Percentiles rank a stretch among this genome's conserved stretches.
Conservation (phyloP, 192 early-diverging fungal genomes). For the Podochytrium sp. region DNA sequence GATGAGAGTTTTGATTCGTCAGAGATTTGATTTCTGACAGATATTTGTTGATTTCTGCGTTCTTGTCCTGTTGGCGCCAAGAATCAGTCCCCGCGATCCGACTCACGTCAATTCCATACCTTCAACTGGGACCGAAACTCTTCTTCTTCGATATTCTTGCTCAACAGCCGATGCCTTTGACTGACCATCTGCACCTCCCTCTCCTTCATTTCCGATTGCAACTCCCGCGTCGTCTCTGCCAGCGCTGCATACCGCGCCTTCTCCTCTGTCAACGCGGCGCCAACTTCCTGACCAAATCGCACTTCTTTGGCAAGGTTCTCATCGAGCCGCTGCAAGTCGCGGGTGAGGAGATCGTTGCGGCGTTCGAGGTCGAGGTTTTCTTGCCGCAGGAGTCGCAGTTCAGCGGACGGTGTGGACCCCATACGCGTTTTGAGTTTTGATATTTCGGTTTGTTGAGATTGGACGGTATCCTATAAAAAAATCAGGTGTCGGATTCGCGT, state of each 20-base stretch:
- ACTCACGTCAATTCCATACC: constrained; percentile 16
- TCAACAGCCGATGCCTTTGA: constrained; percentile 45
- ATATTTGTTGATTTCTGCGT: constrained; percentile 50
- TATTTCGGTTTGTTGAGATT: constrained; percentile 29
- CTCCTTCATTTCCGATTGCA: constrained; percentile 50
- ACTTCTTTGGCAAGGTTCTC: constrained; percentile 44
- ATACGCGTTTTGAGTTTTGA: constrained; percentile 37
- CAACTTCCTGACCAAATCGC: constrained; percentile 27
- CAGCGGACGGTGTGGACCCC: constrained; percentile 28
- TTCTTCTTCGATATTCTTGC: constrained; percentile 50
- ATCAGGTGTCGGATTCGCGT: background rate
- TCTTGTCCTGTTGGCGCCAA: constrained; percentile 53
- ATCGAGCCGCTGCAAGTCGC: constrained; percentile 42
- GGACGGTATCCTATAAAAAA: constrained; percentile 23
- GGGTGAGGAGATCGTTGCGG: constrained; percentile 41
- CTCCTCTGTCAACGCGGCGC: constrained; percentile 37
- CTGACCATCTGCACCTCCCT: constrained; percentile 44
- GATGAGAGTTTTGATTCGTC: constrained; percentile 42
- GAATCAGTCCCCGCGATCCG: background rate
- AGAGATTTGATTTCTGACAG: constrained; percentile 50
- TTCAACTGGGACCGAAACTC: constrained; percentile 45
- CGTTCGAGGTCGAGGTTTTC: constrained; percentile 50
- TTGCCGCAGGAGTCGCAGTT: constrained; percentile 42
- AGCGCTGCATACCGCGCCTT: constrained; percentile 31
- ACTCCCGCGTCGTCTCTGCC: constrained; percentile 35